Base-by-base conservation (phyloP, 768 basidiomycete genomes). In the Arthromyces matolae region DNA sequence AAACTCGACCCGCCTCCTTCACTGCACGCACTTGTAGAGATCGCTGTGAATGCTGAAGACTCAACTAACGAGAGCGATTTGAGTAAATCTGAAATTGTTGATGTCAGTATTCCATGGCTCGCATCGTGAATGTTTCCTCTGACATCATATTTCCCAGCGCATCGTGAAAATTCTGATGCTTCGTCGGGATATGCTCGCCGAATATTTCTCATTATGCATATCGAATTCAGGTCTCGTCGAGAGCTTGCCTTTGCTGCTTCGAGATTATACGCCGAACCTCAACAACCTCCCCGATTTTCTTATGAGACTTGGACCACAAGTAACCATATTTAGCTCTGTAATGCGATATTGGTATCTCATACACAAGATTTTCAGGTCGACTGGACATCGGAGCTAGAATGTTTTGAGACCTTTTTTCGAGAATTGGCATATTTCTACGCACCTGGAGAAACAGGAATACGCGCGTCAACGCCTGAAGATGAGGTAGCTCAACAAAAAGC, bases 351-450 rank as follows among this genome's bases (percentile, higher is more conserved):
- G 3, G n/a, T 20, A 16, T 42, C 42, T 36, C n/a, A 41, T 27
- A n/a, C n/a, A n/a, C n/a, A n/a, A n/a, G 18, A 12, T 24, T 27
- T 13, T 22, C 27, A 97, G 89, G 92, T 97, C 22, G 75, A 93
- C 58, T 99, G 96, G 96, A 74, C 76, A 16, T 75, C 78, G 0
- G 96, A 99, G 61, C 71, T 71, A 23, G 85, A 81, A 49, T 99
- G 96, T 60, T 97, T 99, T 61, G 76, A 79, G 16, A 78, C 82
- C 0, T 88, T 98, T 61, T 71, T 95, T 23, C 82, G 84, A 28
- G 96, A 99, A 64, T 72, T 99, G 6, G 92, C 93, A 2, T 90
- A 81, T 62, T 98, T 97, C 69, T 93, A 96, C 63, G 77, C 83
- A 0, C 89, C 92, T 1, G 79, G 83, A 32, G 80, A 79, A 1